Base-by-base conservation (phyloP, 805 yeast genomes). In the Metschnikowia drakensbergensis region DNA sequence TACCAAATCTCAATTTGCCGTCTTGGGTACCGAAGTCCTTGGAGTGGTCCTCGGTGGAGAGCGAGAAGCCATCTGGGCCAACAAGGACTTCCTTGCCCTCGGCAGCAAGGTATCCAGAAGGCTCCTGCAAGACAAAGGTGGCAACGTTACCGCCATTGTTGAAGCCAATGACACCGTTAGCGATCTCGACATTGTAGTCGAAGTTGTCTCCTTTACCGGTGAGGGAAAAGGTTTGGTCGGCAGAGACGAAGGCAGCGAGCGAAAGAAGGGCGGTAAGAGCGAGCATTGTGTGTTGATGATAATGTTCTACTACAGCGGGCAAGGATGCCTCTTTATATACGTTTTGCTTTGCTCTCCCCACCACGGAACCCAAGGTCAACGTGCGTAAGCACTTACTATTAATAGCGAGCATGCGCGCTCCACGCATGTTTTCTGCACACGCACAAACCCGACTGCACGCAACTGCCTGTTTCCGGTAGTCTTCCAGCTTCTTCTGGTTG, bases 171-270 rank as follows among this genome's bases (percentile, higher is more conserved):
- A 13, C 23, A 42, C 38, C 45, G 36, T 36, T 36, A 6, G 27
- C 34, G 32, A 45, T 35, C 30, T 57, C 52, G 36, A 65, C 66
- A 17, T 57, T 50, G 35, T 52, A 40, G 47, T 57, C 49, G 52
- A 64, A 52, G 38, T 51, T 48, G 17, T 42, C 55, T 52, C 70
- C 71, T n/a, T 37, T 26, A 28, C 71, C 70, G 32, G 58, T 48
- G 43, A 67, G 60, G 37, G 53, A 45, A 58, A 66, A 62, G 40
- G 62, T 50, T 50, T 63, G 62, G 60, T 67, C 71, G 42, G 71
- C 71, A 34, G 55, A 52, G 46, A 60, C 63, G 46, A 45, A 48
- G 29, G 66, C 54, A 41, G 66, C 65, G 41, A 64, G 55, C 36
- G 66, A 47, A 29, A 59, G 45, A 41, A 63, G 50, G 39, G 64